phyloP scores from a whole-genome alignment of 148 eudicot species.

The Chenopodium album region DNA sequence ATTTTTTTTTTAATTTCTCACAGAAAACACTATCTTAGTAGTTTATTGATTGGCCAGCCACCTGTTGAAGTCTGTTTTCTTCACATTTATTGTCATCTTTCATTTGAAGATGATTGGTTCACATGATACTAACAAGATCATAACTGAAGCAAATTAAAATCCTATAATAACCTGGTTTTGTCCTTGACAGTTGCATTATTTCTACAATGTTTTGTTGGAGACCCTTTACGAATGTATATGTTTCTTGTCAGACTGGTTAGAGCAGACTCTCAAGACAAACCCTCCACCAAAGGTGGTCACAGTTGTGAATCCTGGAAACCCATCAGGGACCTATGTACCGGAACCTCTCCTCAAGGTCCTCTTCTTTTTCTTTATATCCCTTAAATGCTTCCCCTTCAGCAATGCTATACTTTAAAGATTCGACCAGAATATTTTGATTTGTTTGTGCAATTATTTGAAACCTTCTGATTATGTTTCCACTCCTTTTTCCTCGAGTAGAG shows the following conservation, averaged over 20 bases:
- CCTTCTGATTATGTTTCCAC: conserved; percentile 25
- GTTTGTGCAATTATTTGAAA: not conserved
- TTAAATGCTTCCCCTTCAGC: not conserved
- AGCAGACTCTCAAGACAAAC: conserved; percentile 57
- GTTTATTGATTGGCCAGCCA: not conserved
- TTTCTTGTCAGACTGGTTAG: conserved; percentile 75
- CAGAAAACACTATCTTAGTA: not conserved
- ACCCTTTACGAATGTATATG: conserved; percentile 14
- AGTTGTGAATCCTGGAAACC: conserved; percentile 98
- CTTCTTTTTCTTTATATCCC: conserved; percentile 26
- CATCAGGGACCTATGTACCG: conserved; percentile 96
- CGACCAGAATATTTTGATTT: conserved; percentile 8
- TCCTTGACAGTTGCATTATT: not conserved
- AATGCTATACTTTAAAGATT: not conserved
- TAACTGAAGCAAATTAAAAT: not conserved
- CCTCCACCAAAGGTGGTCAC: conserved; percentile 98
- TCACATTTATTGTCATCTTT: not conserved
- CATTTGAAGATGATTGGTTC: not conserved
- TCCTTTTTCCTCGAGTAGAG: conserved; percentile 46
- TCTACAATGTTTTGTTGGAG: not conserved
- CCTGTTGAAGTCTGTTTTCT: not conserved
- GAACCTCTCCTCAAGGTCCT: conserved; percentile 84
- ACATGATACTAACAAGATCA: not conserved
- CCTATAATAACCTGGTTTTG: not conserved
- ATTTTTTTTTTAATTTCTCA: not conserved